A percentile compares a stretch with the other conserved stretches of the same genome.
Evolutionary conservation across 2,329 filamentous ascomycete species (phyloP).

Genomic region (Neurospora sp.): DNA sequence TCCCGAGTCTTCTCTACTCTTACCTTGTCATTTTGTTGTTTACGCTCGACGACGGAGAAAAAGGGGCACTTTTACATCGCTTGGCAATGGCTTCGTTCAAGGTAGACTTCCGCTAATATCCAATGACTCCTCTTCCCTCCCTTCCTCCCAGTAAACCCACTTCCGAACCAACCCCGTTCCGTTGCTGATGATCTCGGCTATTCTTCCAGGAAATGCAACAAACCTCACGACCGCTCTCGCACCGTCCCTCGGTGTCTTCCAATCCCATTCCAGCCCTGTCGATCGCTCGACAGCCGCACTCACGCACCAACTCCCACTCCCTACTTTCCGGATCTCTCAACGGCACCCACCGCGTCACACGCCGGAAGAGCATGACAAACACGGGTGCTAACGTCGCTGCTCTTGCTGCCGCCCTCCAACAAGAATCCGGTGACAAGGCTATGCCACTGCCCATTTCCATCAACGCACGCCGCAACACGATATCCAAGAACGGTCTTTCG

Average conservation of each 20-base stretch:
- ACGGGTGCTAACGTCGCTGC: slow-evolving; percentile 64
- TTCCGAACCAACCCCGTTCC: slow-evolving; percentile 2
- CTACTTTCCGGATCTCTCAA: slow-evolving; percentile 69
- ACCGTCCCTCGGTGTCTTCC: slow-evolving; percentile 49
- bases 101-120: slow-evolving; percentile 13
- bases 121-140: slow-evolving; percentile 14
- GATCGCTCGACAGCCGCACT: slow-evolving; percentile 49
- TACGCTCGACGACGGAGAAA: slow-evolving; percentile 5
- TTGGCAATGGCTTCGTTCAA: slow-evolving; percentile 25
- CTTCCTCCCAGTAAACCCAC: slow-evolving; percentile 15
- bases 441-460: slow-evolving; percentile 47
- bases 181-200: slow-evolving; percentile 28
- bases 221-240: slow-evolving; percentile 56
- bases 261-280: slow-evolving; percentile 48
- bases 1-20: background rate
- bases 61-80: slow-evolving; percentile 8
- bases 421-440: slow-evolving; percentile 51
- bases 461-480: slow-evolving; percentile 53
- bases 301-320: slow-evolving; percentile 73
- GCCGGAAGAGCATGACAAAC: slow-evolving; percentile 86
- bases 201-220: slow-evolving; percentile 49
- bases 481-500: slow-evolving; percentile 52
- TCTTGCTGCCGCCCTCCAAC: slow-evolving; percentile 61
- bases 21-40: slow-evolving; percentile 1
- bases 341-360: slow-evolving; percentile 74